Conservation (phyloP, 2,329 filamentous ascomycete genomes). For the Hortaea werneckii region DNA sequence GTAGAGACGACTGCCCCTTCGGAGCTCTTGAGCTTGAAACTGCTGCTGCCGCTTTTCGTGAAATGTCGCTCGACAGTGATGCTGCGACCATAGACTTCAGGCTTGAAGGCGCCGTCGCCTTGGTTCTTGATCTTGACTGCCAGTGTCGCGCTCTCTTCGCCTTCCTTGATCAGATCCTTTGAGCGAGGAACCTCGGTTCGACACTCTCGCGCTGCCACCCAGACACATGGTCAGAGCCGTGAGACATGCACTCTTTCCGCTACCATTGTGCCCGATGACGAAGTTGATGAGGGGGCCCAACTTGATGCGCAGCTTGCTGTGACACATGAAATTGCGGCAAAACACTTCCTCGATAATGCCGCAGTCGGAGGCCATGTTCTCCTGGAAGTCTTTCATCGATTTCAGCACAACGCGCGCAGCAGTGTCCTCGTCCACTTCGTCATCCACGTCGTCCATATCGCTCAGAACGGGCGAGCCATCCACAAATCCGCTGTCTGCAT, state of each 20-base stretch:
- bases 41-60: conserved; percentile 59
- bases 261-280: conserved; percentile 94
- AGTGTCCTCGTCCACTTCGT: conserved; percentile 16
- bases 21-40: conserved; percentile 77
- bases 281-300: conserved; percentile 97
- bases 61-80: conserved; percentile 92
- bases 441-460: conserved; percentile 16
- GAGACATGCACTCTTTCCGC: conserved; percentile 90
- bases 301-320: conserved; percentile 66
- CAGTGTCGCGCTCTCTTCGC: conserved; percentile 62
- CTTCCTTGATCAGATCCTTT: conserved; percentile 90
- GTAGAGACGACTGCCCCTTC: conserved; percentile 63
- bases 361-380: conserved; percentile 68
- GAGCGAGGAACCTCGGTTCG: conserved; percentile 81
- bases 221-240: conserved; percentile 89
- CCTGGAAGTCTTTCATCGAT: conserved; percentile 20
- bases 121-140: conserved; percentile 84
- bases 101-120: conserved; percentile 73
- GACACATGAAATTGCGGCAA: conserved; percentile 95
- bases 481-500: not conserved
- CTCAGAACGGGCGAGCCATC: conserved; percentile 2
- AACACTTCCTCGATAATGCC: conserved; percentile 82
- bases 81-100: conserved; percentile 68
- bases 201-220: conserved; percentile 87
- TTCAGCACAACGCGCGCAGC: conserved; percentile 24